Evolutionary conservation across 2,329 filamentous ascomycete genomes (phyloP), one percentile per base, ranked within the genome.

Genomic region (Aureobasidium sp.): DNA sequence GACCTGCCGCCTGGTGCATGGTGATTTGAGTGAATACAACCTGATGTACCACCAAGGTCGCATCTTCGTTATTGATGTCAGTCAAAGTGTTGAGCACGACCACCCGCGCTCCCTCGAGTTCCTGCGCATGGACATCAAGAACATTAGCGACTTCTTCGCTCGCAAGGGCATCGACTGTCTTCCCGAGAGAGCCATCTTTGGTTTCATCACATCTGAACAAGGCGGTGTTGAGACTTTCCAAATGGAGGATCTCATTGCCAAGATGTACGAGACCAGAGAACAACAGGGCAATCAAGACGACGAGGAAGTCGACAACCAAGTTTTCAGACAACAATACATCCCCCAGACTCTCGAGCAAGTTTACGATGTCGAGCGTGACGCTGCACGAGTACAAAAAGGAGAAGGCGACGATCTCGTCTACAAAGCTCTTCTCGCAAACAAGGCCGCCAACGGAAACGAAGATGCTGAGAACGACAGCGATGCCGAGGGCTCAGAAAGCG

Each of bases 11-110:
- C 85, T 99, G 8, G 93, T 99, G 0, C 94, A 99, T 73, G 94
- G 92, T 54, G 94, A 99, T 83, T 74, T 99, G 72, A 96, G 90
- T 79, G 94, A 99, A 81, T 99, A 99, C 83, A 99, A 99, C 71
- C 85, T 97, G 58, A 82, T 99, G 22, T 99, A 95, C 78, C 83
- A 97, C 78, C 82, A 91, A 62, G 81, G 84, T 63, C 85, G 84
- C 68, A 84, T 97, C 0, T 96, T 90, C 79, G 88, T 99, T 70
- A 99, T 99, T 73, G 94, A 99, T 75, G 94, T 99, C 47, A 96
- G 91, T 61, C 94, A 99, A 77, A 94, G 89, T 71, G 94, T 99
- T 22, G 95, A 97, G 78, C 92, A 95, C 68, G 93, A 97, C 68
- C 94, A 99, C 74, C 94, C 94, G 0, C 84, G 90, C 62, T 93